phyloP scores from a whole-genome alignment of 1,139 yeast species.

The Citeromyces hawaiiensis region DNA sequence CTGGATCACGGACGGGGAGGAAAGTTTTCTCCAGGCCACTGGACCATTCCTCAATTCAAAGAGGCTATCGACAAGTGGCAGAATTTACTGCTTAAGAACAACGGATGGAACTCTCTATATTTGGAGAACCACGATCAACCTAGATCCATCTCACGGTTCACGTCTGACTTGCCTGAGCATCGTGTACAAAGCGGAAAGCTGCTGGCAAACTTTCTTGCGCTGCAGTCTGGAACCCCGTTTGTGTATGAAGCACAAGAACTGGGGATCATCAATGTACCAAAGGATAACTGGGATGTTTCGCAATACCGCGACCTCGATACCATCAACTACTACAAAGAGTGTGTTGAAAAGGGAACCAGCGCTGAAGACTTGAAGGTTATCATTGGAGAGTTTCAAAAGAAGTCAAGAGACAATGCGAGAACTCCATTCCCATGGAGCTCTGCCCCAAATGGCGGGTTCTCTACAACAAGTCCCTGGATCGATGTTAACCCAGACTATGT shows the following conservation, averaged over 20 bases:
- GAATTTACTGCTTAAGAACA: slow-evolving; percentile 23
- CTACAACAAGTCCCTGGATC: slow-evolving; percentile 37
- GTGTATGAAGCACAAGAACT: slow-evolving; percentile 51
- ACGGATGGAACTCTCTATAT: slow-evolving; percentile 44
- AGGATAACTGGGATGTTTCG: slow-evolving; percentile 26
- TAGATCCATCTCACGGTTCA: slow-evolving; percentile 39
- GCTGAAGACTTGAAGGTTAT: slow-evolving; percentile 18
- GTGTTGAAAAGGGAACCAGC: slow-evolving; percentile 17
- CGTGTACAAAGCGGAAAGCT: slow-evolving; percentile 29
- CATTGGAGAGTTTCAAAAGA: slow-evolving; percentile 17
- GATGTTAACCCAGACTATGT: slow-evolving; percentile 35
- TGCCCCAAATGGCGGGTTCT: slow-evolving; percentile 30
- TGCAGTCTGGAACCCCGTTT: slow-evolving; percentile 42
- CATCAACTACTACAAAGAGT: slow-evolving; percentile 25
- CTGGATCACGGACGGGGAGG: slow-evolving; percentile 21
- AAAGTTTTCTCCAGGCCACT: slow-evolving; percentile 22
- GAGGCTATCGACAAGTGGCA: slow-evolving; percentile 21
- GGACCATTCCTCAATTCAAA: slow-evolving; percentile 27
- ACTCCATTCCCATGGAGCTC: slow-evolving; percentile 46
- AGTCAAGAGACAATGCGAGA: slow-evolving; percentile 42
- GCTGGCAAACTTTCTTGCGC: slow-evolving; percentile 28
- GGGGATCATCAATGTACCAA: slow-evolving; percentile 33
- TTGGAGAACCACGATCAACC: slow-evolving; percentile 51
- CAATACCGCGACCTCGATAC: slow-evolving; percentile 40
- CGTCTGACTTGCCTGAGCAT: slow-evolving; percentile 24